phyloP scores from a whole-genome alignment of 352 stramenopile species.

The Peronospora belbahrii region DNA sequence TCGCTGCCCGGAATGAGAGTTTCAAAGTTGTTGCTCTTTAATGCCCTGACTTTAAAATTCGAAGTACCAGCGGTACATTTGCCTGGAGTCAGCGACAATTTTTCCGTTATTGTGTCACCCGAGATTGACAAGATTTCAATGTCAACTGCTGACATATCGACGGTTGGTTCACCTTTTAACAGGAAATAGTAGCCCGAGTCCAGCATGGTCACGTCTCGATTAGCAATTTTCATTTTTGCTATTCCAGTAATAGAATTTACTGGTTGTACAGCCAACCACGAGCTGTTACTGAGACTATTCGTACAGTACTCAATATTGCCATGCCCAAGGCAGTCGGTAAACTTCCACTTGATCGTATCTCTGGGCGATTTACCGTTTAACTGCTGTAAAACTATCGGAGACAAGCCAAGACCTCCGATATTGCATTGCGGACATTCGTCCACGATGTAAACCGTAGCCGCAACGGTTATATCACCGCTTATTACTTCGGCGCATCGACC shows the following conservation, averaged over 20 bases:
- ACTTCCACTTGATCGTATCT: constrained; percentile 38
- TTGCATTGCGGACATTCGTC: constrained; percentile 58
- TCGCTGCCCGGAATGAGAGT: not conserved
- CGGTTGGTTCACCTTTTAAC: constrained; percentile 15
- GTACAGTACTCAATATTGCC: constrained; percentile 40
- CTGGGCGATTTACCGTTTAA: constrained; percentile 27
- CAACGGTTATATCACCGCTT: constrained; percentile 34
- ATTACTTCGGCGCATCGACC: constrained; percentile 53
- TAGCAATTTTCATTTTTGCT: constrained; percentile 28
- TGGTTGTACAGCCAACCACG: constrained; percentile 37
- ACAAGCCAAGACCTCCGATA: constrained; percentile 42
- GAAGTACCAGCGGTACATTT: constrained; percentile 32
- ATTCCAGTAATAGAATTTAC: constrained; percentile 28
- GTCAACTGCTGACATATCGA: constrained; percentile 25
- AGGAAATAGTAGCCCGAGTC: constrained; percentile 55
- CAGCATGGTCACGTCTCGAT: constrained; percentile 43
- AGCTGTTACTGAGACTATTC: constrained; percentile 30
- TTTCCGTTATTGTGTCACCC: constrained; percentile 45
- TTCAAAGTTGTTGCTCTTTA: constrained; percentile 1
- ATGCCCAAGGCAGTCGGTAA: constrained; percentile 33
- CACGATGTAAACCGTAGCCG: constrained; percentile 43
- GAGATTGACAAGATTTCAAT: constrained; percentile 39
- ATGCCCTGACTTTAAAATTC: constrained; percentile 9
- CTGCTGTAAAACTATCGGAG: constrained; percentile 29
- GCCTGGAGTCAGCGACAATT: constrained; percentile 30